Percentiles rank a stretch among this genome's conserved stretches.
Conservation (phyloP, 2,329 filamentous ascomycete species). For the Geosmithia putterillii region DNA sequence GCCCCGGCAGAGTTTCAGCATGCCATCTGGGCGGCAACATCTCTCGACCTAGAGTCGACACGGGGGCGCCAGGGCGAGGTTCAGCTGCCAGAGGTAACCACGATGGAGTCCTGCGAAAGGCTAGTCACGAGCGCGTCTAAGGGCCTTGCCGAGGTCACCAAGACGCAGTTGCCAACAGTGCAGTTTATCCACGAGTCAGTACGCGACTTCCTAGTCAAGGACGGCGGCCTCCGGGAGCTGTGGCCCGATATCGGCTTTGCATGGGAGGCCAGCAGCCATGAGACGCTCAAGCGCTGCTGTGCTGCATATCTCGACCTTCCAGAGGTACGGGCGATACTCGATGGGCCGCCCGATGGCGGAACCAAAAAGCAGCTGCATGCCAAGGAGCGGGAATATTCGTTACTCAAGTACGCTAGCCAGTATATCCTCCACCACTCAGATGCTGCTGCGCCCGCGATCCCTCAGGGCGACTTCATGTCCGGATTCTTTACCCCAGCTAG, state of each 20-base stretch:
- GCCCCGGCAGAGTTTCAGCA: constrained; percentile 28
- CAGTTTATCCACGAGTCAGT: constrained; percentile 45
- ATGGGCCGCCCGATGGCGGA: too few species aligned
- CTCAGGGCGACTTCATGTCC: constrained; percentile 17
- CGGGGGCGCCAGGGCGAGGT: neutral
- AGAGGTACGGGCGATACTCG: too few species aligned
- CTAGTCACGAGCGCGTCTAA: constrained; percentile 34
- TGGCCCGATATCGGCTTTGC: constrained; percentile 16
- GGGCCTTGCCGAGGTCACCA: constrained; percentile 32
- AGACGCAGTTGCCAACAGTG: constrained; percentile 14
- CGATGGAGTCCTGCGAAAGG: constrained; percentile 1
- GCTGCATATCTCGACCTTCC: constrained; percentile 18
- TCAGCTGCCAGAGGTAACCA: constrained; percentile 9
- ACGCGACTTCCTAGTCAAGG: constrained; percentile 29
- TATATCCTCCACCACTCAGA: constrained; percentile 1
- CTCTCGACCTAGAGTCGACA: neutral
- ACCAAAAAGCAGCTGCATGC: neutral
- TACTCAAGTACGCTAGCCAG: constrained; percentile 25
- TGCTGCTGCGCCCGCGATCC: constrained; percentile 6
- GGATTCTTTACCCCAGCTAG: constrained; percentile 14
- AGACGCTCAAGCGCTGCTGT: constrained; percentile 31
- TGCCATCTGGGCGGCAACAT: constrained; percentile 2
- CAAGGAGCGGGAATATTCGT: constrained; percentile 25
- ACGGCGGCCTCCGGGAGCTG: constrained; percentile 14
- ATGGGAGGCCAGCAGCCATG: constrained; percentile 22